These are phyloP conservation scores for Ceratocystis harringtonii DNA, from an alignment of 2,329 filamentous ascomycete species.

Conservation along the genomic window DNA sequence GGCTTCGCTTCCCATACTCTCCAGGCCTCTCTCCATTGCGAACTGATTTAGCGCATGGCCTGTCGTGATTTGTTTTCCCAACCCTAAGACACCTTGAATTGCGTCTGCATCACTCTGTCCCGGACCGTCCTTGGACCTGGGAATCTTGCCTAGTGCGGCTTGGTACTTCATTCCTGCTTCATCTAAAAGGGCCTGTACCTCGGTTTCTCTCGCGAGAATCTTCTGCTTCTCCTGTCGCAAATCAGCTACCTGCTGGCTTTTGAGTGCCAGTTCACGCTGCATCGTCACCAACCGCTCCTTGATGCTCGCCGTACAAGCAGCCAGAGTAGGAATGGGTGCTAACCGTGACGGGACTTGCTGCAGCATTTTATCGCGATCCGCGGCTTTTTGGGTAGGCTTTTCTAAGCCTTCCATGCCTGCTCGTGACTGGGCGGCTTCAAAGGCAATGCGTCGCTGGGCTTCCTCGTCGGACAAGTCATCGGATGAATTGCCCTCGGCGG, in stretches of 20 bases:
- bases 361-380: not conserved
- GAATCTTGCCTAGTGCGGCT: slow-evolving; percentile 27
- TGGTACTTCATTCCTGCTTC: slow-evolving; percentile 57
- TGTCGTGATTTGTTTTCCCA: not conserved
- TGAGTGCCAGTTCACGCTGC: slow-evolving; percentile 45
- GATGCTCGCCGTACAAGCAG: slow-evolving; percentile 49
- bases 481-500: slow-evolving; percentile 53
- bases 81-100: not conserved
- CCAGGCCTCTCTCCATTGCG: slow-evolving; percentile 29
- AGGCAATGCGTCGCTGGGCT: slow-evolving; percentile 60
- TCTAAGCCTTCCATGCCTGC: slow-evolving; percentile 67
- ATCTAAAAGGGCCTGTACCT: slow-evolving; percentile 67
- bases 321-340: slow-evolving; percentile 54
- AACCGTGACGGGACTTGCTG: slow-evolving; percentile 11
- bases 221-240: slow-evolving; percentile 53
- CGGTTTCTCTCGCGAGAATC: slow-evolving; percentile 53
- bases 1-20: slow-evolving; percentile 30
- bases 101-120: not conserved
- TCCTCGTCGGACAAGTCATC: slow-evolving; percentile 55
- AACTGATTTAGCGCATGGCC: slow-evolving; percentile 20
- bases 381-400: slow-evolving; percentile 28
- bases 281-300: slow-evolving; percentile 46
- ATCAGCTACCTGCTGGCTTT: slow-evolving; percentile 48
- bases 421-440: slow-evolving; percentile 72
- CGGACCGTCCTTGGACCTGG: not conserved